These are phyloP conservation scores for Penstemon davidsonii DNA, from an alignment of 257 asterid genomes.

Conservation along the genomic window DNA sequence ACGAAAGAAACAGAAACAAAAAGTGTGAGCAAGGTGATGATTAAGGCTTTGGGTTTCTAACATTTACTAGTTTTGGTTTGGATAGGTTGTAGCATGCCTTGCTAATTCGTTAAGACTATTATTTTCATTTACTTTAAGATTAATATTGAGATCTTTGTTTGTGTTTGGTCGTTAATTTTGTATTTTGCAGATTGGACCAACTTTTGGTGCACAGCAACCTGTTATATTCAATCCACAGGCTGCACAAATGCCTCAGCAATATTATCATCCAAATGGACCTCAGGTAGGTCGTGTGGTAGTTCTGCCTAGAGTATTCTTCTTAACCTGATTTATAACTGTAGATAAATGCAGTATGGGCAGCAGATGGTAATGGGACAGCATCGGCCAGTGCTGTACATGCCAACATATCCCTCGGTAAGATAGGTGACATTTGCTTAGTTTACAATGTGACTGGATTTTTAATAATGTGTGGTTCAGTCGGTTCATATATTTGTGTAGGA, in stretches of 20 bases:
- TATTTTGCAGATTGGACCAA: conserved; percentile 66
- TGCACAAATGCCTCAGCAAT: conserved; percentile 63
- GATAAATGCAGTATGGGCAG: conserved; percentile 68
- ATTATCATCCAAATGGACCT: conserved; percentile 87
- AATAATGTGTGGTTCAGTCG: neutral
- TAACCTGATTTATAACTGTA: neutral
- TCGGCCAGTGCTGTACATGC: conserved; percentile 84
- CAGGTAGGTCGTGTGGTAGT: conserved; percentile 51
- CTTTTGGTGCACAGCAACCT: conserved; percentile 67
- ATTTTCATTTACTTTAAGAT: neutral
- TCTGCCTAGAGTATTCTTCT: conserved; percentile 18
- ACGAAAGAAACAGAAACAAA: neutral
- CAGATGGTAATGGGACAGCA: conserved; percentile 92
- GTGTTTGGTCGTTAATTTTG: neutral
- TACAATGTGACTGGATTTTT: neutral
- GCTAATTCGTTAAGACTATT: neutral
- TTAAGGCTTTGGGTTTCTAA: neutral
- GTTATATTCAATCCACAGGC: conserved; percentile 79
- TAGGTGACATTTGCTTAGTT: neutral
- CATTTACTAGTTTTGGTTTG: conserved; percentile 7
- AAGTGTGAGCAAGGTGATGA: conserved; percentile 7
- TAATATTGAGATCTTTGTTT: conserved; percentile 4
- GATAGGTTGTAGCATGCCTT: neutral
- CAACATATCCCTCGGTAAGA: conserved; percentile 77
- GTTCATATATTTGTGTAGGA: conserved; percentile 32